Evolutionary conservation across 169 alveolate species (phyloP), one percentile per base, ranked within the genome.

Genomic region (Plasmodium inui): DNA sequence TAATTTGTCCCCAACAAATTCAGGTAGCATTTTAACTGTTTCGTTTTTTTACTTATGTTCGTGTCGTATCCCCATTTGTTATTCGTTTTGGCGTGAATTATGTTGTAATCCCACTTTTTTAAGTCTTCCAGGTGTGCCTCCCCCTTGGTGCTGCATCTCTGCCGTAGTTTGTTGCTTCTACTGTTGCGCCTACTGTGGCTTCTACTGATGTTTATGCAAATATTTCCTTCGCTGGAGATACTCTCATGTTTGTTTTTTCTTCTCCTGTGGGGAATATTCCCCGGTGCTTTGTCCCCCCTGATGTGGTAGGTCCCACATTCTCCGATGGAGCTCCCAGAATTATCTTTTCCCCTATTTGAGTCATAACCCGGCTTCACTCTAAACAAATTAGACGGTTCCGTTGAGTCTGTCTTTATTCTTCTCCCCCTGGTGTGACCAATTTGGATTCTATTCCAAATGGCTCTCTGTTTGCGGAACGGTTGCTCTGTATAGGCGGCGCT

Each of bases 1-100:
- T 88, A 88, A 44, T 78, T 88, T 80, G 80, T 57, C 6, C 94
- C 94, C 37, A 88, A 79, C 46, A 88, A 67, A 88, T 88, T 88
- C 26, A 88, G 50, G 57, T 88, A 88, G 30, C 94, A 72, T 79
- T 61, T 79, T 88, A 61, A 44, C 22, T 88, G 72, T 28, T 37
- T 70, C 9, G 41, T 88, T 12, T 41, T 44, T 61, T 73, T 80
- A 39, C 71, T 57, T 74, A 34, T 53, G 61, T 74, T 39, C 41
- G 44, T 26, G 46, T 85, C 50, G 19, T 70, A 32, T 22, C 78
- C 79, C 76, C 57, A 57, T 19, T 37, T 53, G 37, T 6, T 46
- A 10, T 82, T 57, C 12, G 41, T 82, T 44, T 39, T 82, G 14
- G 78, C 37, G 34, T 55, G 80, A 28, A 82, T 34, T 82, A 82